Evolutionary conservation across 371 early-diverging fungal species (phyloP).

Genomic region (Fennellomyces sp.): DNA sequence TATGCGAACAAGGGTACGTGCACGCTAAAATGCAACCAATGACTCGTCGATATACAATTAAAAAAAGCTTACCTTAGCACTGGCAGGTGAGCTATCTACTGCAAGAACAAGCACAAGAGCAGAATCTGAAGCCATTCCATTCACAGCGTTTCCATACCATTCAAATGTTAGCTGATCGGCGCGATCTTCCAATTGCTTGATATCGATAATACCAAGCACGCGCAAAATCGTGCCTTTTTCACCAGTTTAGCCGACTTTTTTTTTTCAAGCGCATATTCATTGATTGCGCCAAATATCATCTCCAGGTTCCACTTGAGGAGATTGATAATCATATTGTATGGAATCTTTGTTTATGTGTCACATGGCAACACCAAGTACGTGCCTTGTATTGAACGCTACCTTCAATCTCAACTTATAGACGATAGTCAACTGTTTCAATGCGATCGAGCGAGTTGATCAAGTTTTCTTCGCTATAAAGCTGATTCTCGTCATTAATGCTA

Average conservation of each 20-base stretch:
- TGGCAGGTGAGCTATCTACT: constrained; percentile 88
- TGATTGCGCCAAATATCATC: constrained; percentile 86
- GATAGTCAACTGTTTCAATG: constrained; percentile 98
- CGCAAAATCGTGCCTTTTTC: constrained; percentile 46
- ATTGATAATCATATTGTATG: constrained; percentile 77
- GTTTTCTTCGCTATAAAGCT: constrained; percentile 97
- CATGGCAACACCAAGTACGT: constrained; percentile 99
- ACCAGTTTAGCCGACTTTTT: constrained; percentile 20
- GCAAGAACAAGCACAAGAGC: constrained; percentile 85
- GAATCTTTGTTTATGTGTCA: constrained; percentile 82
- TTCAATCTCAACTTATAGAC: constrained; percentile 95
- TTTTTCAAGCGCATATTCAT: constrained; percentile 29
- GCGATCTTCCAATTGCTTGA: constrained; percentile 55
- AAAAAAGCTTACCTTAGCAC: constrained; percentile 79
- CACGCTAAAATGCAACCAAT: constrained; percentile 24
- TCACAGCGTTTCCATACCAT: constrained; percentile 91
- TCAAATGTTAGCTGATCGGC: constrained; percentile 75
- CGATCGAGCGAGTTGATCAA: constrained; percentile 89
- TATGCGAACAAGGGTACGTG: constrained; percentile 40
- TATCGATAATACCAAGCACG: constrained; percentile 82
- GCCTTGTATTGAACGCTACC: constrained; percentile 99
- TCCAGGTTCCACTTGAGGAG: constrained; percentile 88
- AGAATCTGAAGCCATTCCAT: constrained; percentile 96
- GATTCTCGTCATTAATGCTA: constrained; percentile 85
- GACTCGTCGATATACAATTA: not conserved